phyloP scores from a whole-genome alignment of 768 basidiomycete genomes.

The Amanita muscaria region DNA sequence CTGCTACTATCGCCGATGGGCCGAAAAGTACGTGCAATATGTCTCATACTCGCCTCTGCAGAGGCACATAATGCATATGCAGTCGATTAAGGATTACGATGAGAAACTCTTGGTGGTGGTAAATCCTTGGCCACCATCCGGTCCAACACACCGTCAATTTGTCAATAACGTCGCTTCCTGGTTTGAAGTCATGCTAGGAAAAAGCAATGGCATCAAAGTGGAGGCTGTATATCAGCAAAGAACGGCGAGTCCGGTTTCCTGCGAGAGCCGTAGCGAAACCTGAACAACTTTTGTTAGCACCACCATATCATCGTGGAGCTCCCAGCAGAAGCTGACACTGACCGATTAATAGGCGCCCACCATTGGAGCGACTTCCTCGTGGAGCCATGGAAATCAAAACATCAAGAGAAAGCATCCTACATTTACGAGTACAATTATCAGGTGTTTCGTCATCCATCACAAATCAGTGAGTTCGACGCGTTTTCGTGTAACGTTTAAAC shows the following conservation, averaged over 20 bases:
- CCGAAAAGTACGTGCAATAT: neutral
- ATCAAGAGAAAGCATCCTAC: slow-evolving; percentile 6
- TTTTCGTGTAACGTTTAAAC: neutral
- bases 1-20: neutral
- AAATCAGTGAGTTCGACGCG: slow-evolving; percentile 6
- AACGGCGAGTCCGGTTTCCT: neutral
- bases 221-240: slow-evolving; percentile 4
- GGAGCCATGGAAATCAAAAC: slow-evolving; percentile 4
- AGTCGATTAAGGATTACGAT: neutral
- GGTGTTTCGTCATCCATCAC: slow-evolving; percentile 7
- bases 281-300: slow-evolving; percentile 5
- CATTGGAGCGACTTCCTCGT: slow-evolving; percentile 6
- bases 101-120: slow-evolving; percentile 7
- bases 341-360: slow-evolving; percentile 11
- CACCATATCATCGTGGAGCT: slow-evolving; percentile 11
- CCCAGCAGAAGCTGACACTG: slow-evolving; percentile 6
- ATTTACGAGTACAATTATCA: slow-evolving; percentile 14
- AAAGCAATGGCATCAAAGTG: neutral
- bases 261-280: too few species aligned
- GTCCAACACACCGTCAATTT: neutral
- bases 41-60: neutral
- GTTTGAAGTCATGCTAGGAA: slow-evolving; percentile 6
- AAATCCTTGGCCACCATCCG: slow-evolving; percentile 5
- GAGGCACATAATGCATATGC: too few species aligned
- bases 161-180: slow-evolving; percentile 4